Conservation (phyloP, 1,284 basidiomycete genomes). For the Irpex lacteus region DNA sequence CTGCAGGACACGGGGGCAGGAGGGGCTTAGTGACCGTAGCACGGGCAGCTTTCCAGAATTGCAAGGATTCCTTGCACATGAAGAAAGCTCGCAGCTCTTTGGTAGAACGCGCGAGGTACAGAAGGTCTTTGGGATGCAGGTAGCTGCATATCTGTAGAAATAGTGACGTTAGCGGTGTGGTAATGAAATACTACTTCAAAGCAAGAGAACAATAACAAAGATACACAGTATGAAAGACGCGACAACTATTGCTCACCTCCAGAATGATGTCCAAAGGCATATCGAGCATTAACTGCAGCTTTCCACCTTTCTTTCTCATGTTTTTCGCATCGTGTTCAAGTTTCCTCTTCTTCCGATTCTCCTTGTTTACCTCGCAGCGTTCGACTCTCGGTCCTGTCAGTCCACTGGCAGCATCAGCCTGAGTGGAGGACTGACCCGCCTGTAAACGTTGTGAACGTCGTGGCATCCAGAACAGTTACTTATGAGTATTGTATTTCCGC, state of each 20-base stretch:
- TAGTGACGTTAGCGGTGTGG: background rate
- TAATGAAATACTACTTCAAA: background rate
- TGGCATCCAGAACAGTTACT: too few species aligned
- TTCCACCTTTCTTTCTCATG: background rate
- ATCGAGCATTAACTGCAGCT: constrained; percentile 6
- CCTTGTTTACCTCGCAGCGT: too few species aligned
- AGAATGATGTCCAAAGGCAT: constrained; percentile 9
- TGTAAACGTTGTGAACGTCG: too few species aligned
- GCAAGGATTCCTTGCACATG: constrained; percentile 31
- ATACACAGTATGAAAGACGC: too few species aligned
- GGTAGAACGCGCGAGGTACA: constrained; percentile 39
- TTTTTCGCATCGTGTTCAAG: too few species aligned
- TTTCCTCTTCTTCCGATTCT: too few species aligned
- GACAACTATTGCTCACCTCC: background rate
- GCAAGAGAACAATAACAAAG: background rate
- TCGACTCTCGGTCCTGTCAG: too few species aligned
- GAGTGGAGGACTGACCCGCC: too few species aligned
- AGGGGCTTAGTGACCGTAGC: background rate
- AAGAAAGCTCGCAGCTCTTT: constrained; percentile 35
- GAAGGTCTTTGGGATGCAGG: constrained; percentile 44
- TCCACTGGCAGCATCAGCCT: too few species aligned
- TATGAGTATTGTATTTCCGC: too few species aligned
- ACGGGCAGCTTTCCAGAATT: constrained; percentile 15
- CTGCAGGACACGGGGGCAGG: constrained; percentile 3
- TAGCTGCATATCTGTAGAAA: constrained; percentile 40